Evolutionary conservation across 164 flowering plant species (phyloP), one percentile per base, ranked within the genome.

Genomic region (Malania oleifera): DNA sequence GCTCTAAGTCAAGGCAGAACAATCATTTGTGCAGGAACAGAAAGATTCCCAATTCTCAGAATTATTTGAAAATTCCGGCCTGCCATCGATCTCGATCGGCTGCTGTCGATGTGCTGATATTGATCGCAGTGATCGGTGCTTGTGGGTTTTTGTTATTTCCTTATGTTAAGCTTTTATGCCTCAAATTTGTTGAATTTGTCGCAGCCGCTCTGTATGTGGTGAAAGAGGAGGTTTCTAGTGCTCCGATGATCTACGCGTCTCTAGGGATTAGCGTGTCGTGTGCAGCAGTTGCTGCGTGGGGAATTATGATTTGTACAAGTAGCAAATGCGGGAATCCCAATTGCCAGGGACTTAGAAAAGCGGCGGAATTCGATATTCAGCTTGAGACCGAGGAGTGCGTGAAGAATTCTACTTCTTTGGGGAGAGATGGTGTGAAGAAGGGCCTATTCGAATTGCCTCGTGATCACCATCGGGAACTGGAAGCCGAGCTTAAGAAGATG

Each of bases 341-440:
- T 40, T 91, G 98, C 58, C 80, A 70, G 27, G 92, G 96, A 29
- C 86, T 91, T 0, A 71, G 76, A 9, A 77, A 82, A 65, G 87
- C 95, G 0, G 91, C 89, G 0, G 89, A 89, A 60, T 91, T 91
- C 29, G 95, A 87, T 77, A 89, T 89, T 48, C 96, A 89, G 72
- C 60, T 91, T 57, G 95, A 89, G 73, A 82, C 91, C 0, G 95
- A 87, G 70, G 95, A 89, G 31, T 72, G 74, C 46, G 68, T 84
- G 60, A 86, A 79, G 79, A 85, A 80, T 69, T 76, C 83, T 0
- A 70, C 56, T 52, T 46, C 66, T 3, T 11, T 57, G 54, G 64
- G 43, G 15, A 76, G 71, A 51, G 76, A 66, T 58, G 79, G 66
- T 31, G 61, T 64, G 14, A 82, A 69, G 52, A 78, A 59, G 49